Base-by-base conservation (phyloP, 1,139 yeast genomes). In the Komagataea norvegica region DNA sequence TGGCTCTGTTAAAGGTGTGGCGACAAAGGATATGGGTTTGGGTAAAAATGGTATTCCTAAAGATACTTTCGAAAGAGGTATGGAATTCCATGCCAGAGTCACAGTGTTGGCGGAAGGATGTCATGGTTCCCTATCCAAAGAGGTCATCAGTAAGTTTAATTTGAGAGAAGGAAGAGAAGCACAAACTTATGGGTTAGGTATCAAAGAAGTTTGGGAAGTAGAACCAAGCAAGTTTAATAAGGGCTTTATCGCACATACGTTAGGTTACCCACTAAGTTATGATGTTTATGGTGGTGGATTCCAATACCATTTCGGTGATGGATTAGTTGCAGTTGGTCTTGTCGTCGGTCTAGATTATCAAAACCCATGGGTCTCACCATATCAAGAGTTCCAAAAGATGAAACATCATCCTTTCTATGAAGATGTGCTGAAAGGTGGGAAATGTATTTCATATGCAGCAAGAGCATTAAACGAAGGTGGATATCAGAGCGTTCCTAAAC, bases 171-270 rank as follows among this genome's bases (percentile, higher is more conserved):
- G 79, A 36, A 64, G 72, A 24, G 78, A 80, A 44, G 79, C 83
- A 5, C 98, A 91, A 64, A 88, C 97, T 0, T 91, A 91, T 60
- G 98, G 98, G 11, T 60, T 91, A 27, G 98, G 98, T 23, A 74
- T 91, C 43, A 91, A 91, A 61, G 98, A 91, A 61, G 93, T 91
- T 6, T 91, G 98, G 98, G 91, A 89, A 60, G 95, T 91, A n/a
- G 68, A 72, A 26, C 88, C 91, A 10, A 86, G 79, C 38, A 84
- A 85, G 46, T 89, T 86, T 65, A 70, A 77, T 41, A 72, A 73
- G 49, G 98, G 98, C 0, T 77, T 66, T 45, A 91, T 86, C n/a
- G 79, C 83, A 1, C 98, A 91, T 58, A 70, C 93, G 1, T 65
- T 91, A 70, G 98, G 98, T 3, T 87, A 70, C 56, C 98, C 98